Percentiles rank a stretch among this genome's conserved stretches.
These are phyloP conservation scores for Pseudocercospora musae DNA, from an alignment of 2,329 filamentous ascomycete species.

Conservation along the genomic window DNA sequence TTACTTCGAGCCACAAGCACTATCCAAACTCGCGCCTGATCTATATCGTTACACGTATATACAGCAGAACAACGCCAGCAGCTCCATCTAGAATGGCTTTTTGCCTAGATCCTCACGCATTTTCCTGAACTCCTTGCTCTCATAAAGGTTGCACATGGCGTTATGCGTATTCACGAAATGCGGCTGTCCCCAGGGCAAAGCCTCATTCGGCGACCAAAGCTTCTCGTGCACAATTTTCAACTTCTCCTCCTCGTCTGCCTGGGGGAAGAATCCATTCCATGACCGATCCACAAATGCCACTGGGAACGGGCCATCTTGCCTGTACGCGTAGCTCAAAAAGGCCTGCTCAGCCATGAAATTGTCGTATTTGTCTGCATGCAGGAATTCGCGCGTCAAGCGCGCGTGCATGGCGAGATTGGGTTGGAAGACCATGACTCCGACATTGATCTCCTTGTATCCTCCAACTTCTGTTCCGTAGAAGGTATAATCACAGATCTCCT, in stretches of 20 bases:
- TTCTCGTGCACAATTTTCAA: constrained; percentile 26
- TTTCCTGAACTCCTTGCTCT: constrained; percentile 18
- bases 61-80: neutral
- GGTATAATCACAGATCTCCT: constrained; percentile 22
- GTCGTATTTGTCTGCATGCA: constrained; percentile 19
- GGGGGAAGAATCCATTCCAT: constrained; percentile 25
- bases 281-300: constrained; percentile 14
- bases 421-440: constrained; percentile 22
- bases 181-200: constrained; percentile 15
- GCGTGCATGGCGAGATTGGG: constrained; percentile 23
- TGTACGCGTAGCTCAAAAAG: constrained; percentile 20
- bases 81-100: constrained; percentile 11
- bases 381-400: constrained; percentile 17
- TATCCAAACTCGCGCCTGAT: neutral
- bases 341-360: constrained; percentile 24
- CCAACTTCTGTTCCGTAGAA: constrained; percentile 18
- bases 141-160: constrained; percentile 21
- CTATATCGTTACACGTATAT: constrained; percentile 3
- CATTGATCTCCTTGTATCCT: constrained; percentile 20
- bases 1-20: neutral
- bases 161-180: constrained; percentile 19
- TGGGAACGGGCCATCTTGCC: constrained; percentile 19
- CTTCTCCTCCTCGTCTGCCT: constrained; percentile 14
- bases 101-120: constrained; percentile 8
- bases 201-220: constrained; percentile 17